Percentiles rank a stretch among this genome's conserved stretches.
Conservation (phyloP, 768 basidiomycete species). For the Calocybe cyanea region DNA sequence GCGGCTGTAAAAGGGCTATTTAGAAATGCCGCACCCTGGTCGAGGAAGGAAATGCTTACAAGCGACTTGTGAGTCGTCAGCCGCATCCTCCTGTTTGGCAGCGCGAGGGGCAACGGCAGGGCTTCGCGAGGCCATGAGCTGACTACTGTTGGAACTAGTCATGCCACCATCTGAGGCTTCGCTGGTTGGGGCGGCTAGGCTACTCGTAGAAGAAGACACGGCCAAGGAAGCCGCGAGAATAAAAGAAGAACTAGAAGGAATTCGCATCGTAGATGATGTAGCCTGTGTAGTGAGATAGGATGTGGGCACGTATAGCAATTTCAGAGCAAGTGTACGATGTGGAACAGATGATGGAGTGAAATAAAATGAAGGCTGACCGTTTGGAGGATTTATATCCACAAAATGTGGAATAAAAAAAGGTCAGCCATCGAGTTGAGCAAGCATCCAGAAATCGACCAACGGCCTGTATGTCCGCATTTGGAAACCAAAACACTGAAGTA, state of each 20-base stretch:
- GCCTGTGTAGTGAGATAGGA: conserved; percentile 12
- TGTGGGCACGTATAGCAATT: conserved; percentile 8
- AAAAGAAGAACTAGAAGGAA: conserved; percentile 45
- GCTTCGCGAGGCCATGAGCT: conserved; percentile 12
- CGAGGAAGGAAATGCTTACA: neutral
- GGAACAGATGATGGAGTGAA: conserved; percentile 12
- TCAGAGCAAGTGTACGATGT: conserved; percentile 11
- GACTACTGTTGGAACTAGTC: conserved; percentile 21
- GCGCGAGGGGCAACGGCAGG: conserved; percentile 11
- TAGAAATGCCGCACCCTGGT: neutral
- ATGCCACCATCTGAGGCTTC: conserved; percentile 24
- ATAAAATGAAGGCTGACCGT: neutral
- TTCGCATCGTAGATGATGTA: conserved; percentile 30
- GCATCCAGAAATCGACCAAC: neutral
- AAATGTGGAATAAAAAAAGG: neutral
- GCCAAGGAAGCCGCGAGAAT: conserved; percentile 46
- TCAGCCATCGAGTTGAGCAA: conserved; percentile 5
- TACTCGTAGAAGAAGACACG: conserved; percentile 46
- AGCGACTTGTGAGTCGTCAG: neutral
- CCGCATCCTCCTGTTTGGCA: conserved; percentile 9
- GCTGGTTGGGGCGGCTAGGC: conserved; percentile 39
- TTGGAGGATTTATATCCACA: conserved; percentile 8
- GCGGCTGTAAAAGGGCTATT: neutral
- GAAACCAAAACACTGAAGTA: neutral
- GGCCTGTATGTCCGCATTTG: conserved; percentile 11